Conservation (phyloP, 371 early-diverging fungal genomes). For the Capniomyces stellatus region DNA sequence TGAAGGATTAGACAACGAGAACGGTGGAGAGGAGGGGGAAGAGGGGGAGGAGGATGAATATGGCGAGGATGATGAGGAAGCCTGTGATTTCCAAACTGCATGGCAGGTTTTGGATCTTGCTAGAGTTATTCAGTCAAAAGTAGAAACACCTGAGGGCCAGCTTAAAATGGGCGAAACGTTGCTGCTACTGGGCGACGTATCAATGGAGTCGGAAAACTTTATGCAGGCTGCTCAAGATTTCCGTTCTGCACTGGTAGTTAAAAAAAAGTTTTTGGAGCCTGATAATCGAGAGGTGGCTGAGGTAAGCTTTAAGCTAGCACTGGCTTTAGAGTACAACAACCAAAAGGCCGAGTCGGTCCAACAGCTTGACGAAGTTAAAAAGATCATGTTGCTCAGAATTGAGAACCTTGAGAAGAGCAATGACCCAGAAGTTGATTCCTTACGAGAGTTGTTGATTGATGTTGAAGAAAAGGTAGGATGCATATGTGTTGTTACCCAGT, state of each 20-base stretch:
- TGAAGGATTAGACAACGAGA: slow-evolving; percentile 27
- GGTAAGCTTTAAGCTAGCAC: slow-evolving; percentile 23
- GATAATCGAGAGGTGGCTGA: slow-evolving; percentile 64
- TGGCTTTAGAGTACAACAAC: slow-evolving; percentile 25
- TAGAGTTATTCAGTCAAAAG: slow-evolving; percentile 54
- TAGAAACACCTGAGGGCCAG: slow-evolving; percentile 34
- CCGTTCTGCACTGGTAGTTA: slow-evolving; percentile 44
- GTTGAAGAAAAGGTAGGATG: slow-evolving; percentile 16
- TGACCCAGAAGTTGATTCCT: slow-evolving; percentile 4
- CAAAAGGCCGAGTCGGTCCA: slow-evolving; percentile 15
- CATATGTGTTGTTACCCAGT: slow-evolving; percentile 1
- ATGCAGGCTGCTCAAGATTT: slow-evolving; percentile 60
- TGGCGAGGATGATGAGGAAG: slow-evolving; percentile 27
- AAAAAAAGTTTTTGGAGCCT: slow-evolving; percentile 31
- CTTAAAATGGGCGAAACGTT: slow-evolving; percentile 45
- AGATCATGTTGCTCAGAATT: slow-evolving; percentile 5
- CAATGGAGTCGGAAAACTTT: slow-evolving; percentile 76
- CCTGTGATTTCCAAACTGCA: slow-evolving; percentile 56
- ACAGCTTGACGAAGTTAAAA: slow-evolving; percentile 18
- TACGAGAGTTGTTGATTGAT: slow-evolving; percentile 16
- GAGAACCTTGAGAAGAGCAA: slow-evolving; percentile 4
- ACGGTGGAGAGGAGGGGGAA: slow-evolving; percentile 23
- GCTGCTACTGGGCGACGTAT: slow-evolving; percentile 60
- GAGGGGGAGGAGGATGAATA: slow-evolving; percentile 23
- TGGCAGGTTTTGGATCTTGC: slow-evolving; percentile 78